Conservation (phyloP, 345 rosid genomes). For the Gossypium thurberi region DNA sequence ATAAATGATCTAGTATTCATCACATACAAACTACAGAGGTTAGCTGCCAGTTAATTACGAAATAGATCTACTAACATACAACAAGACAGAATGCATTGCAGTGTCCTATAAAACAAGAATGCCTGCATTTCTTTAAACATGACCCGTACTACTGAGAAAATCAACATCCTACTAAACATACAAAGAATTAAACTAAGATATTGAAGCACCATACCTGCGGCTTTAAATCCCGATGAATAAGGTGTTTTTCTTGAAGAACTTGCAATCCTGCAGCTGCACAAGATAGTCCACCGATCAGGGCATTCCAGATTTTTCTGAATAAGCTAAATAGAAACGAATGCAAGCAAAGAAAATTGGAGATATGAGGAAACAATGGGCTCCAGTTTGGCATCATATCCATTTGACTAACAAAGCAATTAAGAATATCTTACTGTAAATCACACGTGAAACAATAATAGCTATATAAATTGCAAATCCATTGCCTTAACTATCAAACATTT, state of each 20-base stretch:
- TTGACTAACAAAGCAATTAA: background rate
- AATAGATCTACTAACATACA: background rate
- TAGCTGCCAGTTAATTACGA: background rate
- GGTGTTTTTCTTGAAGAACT: conserved; percentile 78
- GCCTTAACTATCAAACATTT: background rate
- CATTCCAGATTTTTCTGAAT: background rate
- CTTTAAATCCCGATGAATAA: conserved; percentile 76
- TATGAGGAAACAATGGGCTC: background rate
- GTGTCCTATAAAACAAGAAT: background rate
- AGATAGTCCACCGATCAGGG: conserved; percentile 11
- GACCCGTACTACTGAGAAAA: background rate
- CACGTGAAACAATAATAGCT: background rate
- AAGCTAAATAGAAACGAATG: background rate
- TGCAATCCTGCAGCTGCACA: conserved; percentile 73
- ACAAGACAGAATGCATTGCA: background rate
- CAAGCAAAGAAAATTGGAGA: background rate
- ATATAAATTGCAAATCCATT: background rate
- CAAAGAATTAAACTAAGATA: conserved; percentile 8
- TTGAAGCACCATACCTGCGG: conserved; percentile 51
- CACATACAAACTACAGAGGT: background rate
- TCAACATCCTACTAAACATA: background rate
- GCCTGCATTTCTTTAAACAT: background rate
- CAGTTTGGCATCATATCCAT: conserved; percentile 7
- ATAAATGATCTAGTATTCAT: conserved; percentile 10
- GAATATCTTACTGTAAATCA: background rate